A percentile compares a stretch with the other conserved stretches of the same genome.
phyloP scores from a whole-genome alignment of 1,284 basidiomycete genomes.

The Anthracocystis setariae region DNA sequence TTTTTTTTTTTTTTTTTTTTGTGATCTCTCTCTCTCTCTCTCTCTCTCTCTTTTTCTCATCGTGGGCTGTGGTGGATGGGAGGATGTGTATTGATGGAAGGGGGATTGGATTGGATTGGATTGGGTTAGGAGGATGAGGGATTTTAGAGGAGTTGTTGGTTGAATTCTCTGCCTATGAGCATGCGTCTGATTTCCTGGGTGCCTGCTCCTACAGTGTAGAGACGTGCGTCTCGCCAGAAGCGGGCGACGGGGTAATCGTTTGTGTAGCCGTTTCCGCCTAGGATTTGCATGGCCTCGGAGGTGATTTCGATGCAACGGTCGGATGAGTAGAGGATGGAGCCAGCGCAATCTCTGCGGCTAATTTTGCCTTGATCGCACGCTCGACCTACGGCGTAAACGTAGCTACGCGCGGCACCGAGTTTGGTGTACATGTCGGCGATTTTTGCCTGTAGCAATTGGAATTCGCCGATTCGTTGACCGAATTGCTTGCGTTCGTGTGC shows the following conservation, averaged over 20 bases:
- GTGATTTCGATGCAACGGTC: slow-evolving; percentile 57
- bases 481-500: slow-evolving; percentile 92
- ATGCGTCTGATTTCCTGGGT: slow-evolving; percentile 63
- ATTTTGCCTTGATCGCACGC: slow-evolving; percentile 55
- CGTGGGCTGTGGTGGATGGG: too few relatives aligned
- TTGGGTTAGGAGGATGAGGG: not conserved
- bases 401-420: slow-evolving; percentile 84
- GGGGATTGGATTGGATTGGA: too few relatives aligned
- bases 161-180: slow-evolving; percentile 59
- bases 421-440: slow-evolving; percentile 92
- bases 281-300: slow-evolving; percentile 56
- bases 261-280: slow-evolving; percentile 58
- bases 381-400: slow-evolving; percentile 83
- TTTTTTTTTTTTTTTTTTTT: not conserved
- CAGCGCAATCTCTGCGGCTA: slow-evolving; percentile 70
- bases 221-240: slow-evolving; percentile 53
- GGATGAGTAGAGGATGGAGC: slow-evolving; percentile 52
- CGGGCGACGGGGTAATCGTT: slow-evolving; percentile 53
- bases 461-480: slow-evolving; percentile 83
- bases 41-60: too few relatives aligned
- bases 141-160: slow-evolving; percentile 18
- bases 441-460: slow-evolving; percentile 93
- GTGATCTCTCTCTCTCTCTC: not conserved
- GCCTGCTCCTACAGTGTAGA: slow-evolving; percentile 61
- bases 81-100: too few relatives aligned